Base-by-base conservation (phyloP, 192 early-diverging fungal genomes). In the Mortierella alpina region DNA sequence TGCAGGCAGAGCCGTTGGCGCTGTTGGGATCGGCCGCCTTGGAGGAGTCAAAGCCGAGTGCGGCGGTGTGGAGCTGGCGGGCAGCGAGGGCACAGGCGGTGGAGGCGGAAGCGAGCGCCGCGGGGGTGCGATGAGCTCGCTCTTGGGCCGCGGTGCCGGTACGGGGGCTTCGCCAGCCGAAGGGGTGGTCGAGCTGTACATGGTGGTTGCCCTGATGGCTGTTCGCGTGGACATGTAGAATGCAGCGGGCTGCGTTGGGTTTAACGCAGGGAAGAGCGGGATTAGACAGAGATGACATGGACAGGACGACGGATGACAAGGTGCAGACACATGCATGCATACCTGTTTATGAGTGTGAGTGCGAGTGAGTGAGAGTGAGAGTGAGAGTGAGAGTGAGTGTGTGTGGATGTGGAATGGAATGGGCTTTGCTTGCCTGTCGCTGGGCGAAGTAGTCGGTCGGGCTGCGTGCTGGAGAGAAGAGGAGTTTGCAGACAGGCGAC, bases 91-190 rank as follows among this genome's bases (percentile, higher is more conserved):
- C 1, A 74, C 45, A 20, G 72, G 72, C 22, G 72, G 72, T 14
- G 72, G 72, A 42, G 72, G 70, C 47, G 70, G 72, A 10, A 74
- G 63, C 6, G 63, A 52, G 13, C 72, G 72, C 14, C 18, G 45
- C 41, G 72, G 72, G 12, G 58, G 46, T 7, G 58, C 41, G 15
- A 66, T 49, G 20, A 64, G n/a, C 7, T 74, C 72, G 50, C 72
- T 74, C 41, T 74, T 74, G 31, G 72, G 72, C 2, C 64, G 64
- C 2, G 64, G 72, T 10, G 63, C 40, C n/a, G 71, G 63, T 14
- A 65, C 47, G 7, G 71, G 71, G 11, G 63, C 22, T 5, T 15
- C 52, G 6, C 7, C 54, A n/a, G 52, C 23, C 6, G 20, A 22
- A 52, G 49, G 42, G 41, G 20, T n/a, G 18, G 59, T 45, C 47